Evolutionary conservation across 2,329 filamentous ascomycete genomes (phyloP).

Genomic region (Rachicladosporium sp.): DNA sequence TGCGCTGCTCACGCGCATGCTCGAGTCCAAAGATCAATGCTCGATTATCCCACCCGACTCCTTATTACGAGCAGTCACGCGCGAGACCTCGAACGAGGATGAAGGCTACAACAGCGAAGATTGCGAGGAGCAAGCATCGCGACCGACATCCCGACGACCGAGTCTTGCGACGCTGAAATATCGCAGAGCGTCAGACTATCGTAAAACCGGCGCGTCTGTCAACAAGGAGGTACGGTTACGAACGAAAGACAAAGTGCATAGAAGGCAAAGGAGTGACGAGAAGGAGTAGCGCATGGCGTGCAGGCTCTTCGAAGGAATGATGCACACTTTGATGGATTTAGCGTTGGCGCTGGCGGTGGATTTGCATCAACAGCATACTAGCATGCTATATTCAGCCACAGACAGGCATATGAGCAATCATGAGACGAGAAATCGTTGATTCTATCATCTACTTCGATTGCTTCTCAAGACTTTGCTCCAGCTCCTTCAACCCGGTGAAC

Average conservation of each 20-base stretch:
- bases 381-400: neutral
- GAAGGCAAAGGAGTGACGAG: too few species aligned
- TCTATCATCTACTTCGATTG: neutral
- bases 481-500: conserved; percentile 32
- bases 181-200: too few species aligned
- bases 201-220: too few species aligned
- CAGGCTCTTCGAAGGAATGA: neutral
- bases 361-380: neutral
- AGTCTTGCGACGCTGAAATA: too few species aligned
- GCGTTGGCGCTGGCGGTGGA: neutral
- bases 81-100: conserved; percentile 1
- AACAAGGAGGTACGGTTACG: too few species aligned
- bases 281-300: too few species aligned
- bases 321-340: neutral
- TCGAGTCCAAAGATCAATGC: conserved; percentile 31
- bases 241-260: too few species aligned
- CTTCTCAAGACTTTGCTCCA: conserved; percentile 26
- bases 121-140: neutral
- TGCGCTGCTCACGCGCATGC: conserved; percentile 30
- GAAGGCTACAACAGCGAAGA: conserved; percentile 3
- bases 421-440: neutral
- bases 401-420: too few species aligned
- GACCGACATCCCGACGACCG: conserved; percentile 1
- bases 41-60: conserved; percentile 11
- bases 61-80: neutral